These are phyloP conservation scores for Bolboschoenus planiculmis DNA, from an alignment of 176 grass and related monocot species.

Conservation along the genomic window DNA sequence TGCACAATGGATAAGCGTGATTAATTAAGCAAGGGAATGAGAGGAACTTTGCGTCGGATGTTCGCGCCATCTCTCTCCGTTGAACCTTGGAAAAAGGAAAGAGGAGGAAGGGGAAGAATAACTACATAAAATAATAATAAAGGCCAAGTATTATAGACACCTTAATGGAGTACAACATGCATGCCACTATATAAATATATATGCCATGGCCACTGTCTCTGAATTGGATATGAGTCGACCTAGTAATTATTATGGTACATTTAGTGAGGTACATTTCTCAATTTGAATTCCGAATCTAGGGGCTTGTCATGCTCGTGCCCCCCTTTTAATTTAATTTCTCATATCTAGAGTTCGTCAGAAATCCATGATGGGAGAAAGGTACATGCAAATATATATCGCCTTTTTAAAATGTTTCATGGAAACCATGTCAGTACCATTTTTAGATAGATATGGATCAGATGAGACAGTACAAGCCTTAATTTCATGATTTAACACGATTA, in stretches of 20 bases:
- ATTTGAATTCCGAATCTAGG: slow-evolving; percentile 16
- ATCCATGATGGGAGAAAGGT: background rate
- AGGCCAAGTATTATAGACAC: background rate
- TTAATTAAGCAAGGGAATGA: slow-evolving; percentile 10
- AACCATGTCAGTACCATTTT: slow-evolving; percentile 7
- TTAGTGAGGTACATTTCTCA: background rate
- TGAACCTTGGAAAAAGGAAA: slow-evolving; percentile 4
- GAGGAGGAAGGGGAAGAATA: background rate
- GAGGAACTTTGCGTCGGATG: slow-evolving; percentile 13
- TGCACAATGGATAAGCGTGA: slow-evolving; percentile 18
- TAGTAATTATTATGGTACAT: slow-evolving; percentile 24
- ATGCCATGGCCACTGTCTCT: slow-evolving; percentile 4
- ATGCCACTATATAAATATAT: background rate
- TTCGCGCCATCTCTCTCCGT: background rate
- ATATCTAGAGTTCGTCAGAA: background rate
- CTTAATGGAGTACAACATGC: slow-evolving; percentile 23
- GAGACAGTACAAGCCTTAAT: background rate
- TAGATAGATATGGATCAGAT: background rate
- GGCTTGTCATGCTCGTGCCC: background rate
- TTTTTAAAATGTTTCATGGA: background rate
- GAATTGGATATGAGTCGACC: slow-evolving; percentile 28
- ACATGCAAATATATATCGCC: background rate
- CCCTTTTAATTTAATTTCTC: background rate
- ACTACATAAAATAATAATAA: background rate
- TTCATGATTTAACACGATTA: background rate